Evolutionary conservation across 495 filamentous ascomycete species (phyloP).

Genomic region (Hyaloscypha bicolor): DNA sequence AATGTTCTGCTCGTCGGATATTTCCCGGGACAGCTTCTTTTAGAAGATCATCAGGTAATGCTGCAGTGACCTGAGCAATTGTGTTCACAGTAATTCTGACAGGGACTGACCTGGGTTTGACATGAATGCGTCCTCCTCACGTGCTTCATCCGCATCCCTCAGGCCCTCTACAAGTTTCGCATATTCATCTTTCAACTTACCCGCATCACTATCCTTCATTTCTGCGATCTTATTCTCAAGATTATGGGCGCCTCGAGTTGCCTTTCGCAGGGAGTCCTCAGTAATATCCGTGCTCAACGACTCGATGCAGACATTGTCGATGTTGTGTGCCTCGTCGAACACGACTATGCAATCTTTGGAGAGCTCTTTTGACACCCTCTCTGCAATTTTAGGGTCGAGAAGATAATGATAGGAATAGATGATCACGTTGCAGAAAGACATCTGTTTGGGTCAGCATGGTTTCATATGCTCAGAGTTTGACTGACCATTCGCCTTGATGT

Average conservation of each 20-base stretch:
- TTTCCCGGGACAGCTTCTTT: slow-evolving; percentile 97
- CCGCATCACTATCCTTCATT: slow-evolving; percentile 89
- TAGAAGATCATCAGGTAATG: slow-evolving; percentile 76
- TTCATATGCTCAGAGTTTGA: background rate
- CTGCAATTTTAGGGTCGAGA: slow-evolving; percentile 96
- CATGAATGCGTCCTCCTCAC: slow-evolving; percentile 96
- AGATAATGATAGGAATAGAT: slow-evolving; percentile 99
- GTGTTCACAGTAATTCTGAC: slow-evolving; percentile 38
- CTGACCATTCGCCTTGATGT: slow-evolving; percentile 89
- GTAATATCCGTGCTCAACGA: slow-evolving; percentile 95
- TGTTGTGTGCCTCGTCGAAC: slow-evolving; percentile 99
- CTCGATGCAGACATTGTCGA: slow-evolving; percentile 99
- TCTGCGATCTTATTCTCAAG: slow-evolving; percentile 87
- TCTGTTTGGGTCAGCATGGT: slow-evolving; percentile 50
- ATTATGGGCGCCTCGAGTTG: slow-evolving; percentile 85
- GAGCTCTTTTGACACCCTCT: slow-evolving; percentile 92
- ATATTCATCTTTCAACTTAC: slow-evolving; percentile 94
- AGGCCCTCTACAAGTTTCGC: slow-evolving; percentile 93
- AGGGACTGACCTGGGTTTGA: slow-evolving; percentile 69
- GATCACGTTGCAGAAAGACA: slow-evolving; percentile 98
- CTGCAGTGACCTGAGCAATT: slow-evolving; percentile 35
- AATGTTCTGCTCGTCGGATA: slow-evolving; percentile 95
- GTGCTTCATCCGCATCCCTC: slow-evolving; percentile 80
- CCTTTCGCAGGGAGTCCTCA: slow-evolving; percentile 88
- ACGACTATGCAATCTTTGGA: slow-evolving; percentile 99